Evolutionary conservation across 1,139 yeast genomes (phyloP), one percentile per base, ranked within the genome.

Genomic region (Groenewaldozyma auringiensis): DNA sequence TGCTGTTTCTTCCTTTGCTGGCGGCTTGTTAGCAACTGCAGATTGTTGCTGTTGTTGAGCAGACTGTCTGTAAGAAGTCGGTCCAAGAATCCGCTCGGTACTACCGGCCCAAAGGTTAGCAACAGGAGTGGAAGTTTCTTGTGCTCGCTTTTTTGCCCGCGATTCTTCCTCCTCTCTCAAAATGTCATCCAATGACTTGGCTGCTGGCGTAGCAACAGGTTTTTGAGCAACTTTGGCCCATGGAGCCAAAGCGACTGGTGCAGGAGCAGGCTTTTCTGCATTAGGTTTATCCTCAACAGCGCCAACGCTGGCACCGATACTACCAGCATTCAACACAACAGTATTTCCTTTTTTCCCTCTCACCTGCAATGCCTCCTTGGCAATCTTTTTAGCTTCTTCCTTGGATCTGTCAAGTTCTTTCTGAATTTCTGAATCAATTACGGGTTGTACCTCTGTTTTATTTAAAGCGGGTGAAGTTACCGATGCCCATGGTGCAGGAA

Each of bases 341-440:
- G 29, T 25, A 11, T 11, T 25, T 6, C 9, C 29, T 11, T 25
- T 25, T 11, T 25, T 25, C 6, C 29, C 29, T 25, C 11, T 25
- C 54, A 48, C 63, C 54, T 52, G 68, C 51, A 42, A 57, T 41
- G 42, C 54, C 35, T 47, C 53, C 31, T 49, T 47, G 45, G 59
- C 53, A 37, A 52, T 52, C 32, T 57, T 50, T 47, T 61, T 78
- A 47, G 75, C 78, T 39, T 37, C 31, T 13, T 42, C 33, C 21
- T 43, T 43, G 31, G 42, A 41, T 25, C 33, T 13, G 8, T 29
- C 29, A 4, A 35, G 25, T 25, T 44, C 41, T 25, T 41, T 31
- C 36, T 41, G 37, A 21, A 29, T 32, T 36, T 43, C 31, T n/a
- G 81, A 81, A 59, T 83, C 94, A 49, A 80, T 64, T 51, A 71